Percentiles rank a stretch among this genome's conserved stretches.
Evolutionary conservation across 441 rosid genomes (phyloP).

Genomic region (Gossypium gossypioides): DNA sequence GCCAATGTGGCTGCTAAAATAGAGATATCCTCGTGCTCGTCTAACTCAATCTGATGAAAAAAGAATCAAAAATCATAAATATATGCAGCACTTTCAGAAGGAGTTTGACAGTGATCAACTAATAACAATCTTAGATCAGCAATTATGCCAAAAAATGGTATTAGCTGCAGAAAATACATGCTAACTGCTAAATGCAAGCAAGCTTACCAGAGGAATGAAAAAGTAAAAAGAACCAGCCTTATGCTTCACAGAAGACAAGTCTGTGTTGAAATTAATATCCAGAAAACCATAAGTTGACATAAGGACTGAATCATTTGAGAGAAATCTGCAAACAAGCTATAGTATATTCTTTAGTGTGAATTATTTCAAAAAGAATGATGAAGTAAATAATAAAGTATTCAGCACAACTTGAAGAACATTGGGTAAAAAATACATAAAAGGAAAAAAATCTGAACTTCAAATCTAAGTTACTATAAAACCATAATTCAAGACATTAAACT

Average conservation of each 20-base stretch:
- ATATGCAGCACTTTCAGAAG: conserved; percentile 8
- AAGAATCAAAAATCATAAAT: conserved; percentile 13
- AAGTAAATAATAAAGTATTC: conserved; percentile 1
- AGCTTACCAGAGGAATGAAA: conserved; percentile 73
- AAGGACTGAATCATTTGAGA: conserved; percentile 52
- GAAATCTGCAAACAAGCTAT: conserved; percentile 54
- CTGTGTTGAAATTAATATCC: conserved; percentile 38
- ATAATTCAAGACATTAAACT: background rate
- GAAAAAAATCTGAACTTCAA: background rate
- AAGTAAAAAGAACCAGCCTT: conserved; percentile 64
- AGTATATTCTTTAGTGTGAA: conserved; percentile 26
- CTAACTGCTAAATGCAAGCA: background rate
- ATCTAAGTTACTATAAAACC: background rate
- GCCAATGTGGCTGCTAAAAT: conserved; percentile 68
- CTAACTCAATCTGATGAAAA: conserved; percentile 71
- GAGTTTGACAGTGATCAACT: background rate
- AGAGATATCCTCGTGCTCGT: conserved; percentile 58
- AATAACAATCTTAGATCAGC: background rate
- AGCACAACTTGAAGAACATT: background rate
- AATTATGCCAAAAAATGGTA: background rate
- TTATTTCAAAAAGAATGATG: conserved; percentile 9
- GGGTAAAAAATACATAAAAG: background rate
- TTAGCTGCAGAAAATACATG: background rate
- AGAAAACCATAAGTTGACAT: conserved; percentile 65
- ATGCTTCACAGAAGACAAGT: conserved; percentile 40